phyloP scores from a whole-genome alignment of 1,139 yeast genomes.

The Blastobotrys aristatus region DNA sequence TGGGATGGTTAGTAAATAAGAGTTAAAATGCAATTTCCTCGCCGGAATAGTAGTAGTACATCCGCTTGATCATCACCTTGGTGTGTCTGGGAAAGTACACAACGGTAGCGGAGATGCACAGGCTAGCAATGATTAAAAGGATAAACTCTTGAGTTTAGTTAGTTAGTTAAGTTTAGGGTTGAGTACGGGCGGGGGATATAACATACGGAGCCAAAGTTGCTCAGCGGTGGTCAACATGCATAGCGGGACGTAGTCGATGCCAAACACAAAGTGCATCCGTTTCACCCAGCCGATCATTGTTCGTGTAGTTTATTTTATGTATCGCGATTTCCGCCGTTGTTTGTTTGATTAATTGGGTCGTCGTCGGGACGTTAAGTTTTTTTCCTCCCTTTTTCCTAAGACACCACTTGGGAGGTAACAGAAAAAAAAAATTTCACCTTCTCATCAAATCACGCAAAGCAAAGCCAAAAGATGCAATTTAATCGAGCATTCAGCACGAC shows the following conservation, averaged over 20 bases:
- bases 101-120: conserved; percentile 22
- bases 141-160: not conserved
- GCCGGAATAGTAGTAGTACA: conserved; percentile 25
- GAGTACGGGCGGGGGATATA: not conserved
- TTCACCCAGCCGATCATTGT: conserved; percentile 12
- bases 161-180: not conserved
- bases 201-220: conserved; percentile 23
- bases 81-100: conserved; percentile 28
- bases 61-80: conserved; percentile 20
- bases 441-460: too few species aligned
- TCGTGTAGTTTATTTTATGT: too few species aligned
- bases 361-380: too few species aligned
- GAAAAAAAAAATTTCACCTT: not conserved
- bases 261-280: conserved; percentile 18
- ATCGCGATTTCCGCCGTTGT: too few species aligned
- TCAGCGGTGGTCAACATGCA: conserved; percentile 28
- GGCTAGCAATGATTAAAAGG: conserved; percentile 11
- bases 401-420: too few species aligned
- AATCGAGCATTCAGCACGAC: conserved; percentile 5
- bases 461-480: too few species aligned
- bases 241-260: conserved; percentile 25
- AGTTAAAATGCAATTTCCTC: not conserved
- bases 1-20: not conserved
- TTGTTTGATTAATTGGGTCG: too few species aligned
- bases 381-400: too few species aligned